Evolutionary conservation across 805 yeast species (phyloP).

Genomic region (Candida sanyiensis): DNA sequence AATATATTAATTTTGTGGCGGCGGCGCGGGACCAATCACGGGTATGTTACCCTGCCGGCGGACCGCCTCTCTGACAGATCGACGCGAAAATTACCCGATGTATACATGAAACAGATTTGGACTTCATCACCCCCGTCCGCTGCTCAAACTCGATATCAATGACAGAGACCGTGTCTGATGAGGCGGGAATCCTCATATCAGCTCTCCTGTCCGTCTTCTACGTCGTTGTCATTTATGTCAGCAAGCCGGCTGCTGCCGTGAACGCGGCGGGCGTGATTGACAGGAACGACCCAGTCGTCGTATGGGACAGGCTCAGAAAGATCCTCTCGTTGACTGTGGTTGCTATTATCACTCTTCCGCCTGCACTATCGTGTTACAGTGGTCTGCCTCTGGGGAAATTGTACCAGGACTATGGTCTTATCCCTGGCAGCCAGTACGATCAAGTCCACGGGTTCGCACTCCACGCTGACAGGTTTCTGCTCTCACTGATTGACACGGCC

Average conservation of each 20-base stretch:
- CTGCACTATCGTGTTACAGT: conserved; percentile 9
- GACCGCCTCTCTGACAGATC: too few species aligned
- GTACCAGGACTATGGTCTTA: conserved; percentile 28
- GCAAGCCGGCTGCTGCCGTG: conserved; percentile 16
- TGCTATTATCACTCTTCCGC: conserved; percentile 9
- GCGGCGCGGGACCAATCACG: too few species aligned
- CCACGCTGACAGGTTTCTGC: conserved; percentile 9
- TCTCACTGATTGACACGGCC: conserved; percentile 12
- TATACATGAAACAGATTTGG: too few species aligned
- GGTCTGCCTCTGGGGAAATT: conserved; percentile 8
- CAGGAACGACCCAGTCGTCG: conserved; percentile 40
- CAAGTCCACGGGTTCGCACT: conserved; percentile 3
- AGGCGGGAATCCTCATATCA: conserved; percentile 24
- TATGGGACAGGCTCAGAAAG: conserved; percentile 36
- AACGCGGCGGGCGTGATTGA: conserved; percentile 13
- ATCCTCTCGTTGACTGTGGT: conserved; percentile 22
- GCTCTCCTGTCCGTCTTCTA: conserved; percentile 38
- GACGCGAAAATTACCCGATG: too few species aligned
- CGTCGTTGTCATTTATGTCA: conserved; percentile 37
- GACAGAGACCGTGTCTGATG: conserved; percentile 3
- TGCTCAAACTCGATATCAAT: too few species aligned
- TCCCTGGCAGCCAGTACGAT: conserved; percentile 29
- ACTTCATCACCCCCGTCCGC: neutral
- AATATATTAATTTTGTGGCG: too few species aligned
- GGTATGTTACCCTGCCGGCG: too few species aligned